Base-by-base conservation (phyloP, 139 green algal genomes). In the Chlorella sp. region DNA sequence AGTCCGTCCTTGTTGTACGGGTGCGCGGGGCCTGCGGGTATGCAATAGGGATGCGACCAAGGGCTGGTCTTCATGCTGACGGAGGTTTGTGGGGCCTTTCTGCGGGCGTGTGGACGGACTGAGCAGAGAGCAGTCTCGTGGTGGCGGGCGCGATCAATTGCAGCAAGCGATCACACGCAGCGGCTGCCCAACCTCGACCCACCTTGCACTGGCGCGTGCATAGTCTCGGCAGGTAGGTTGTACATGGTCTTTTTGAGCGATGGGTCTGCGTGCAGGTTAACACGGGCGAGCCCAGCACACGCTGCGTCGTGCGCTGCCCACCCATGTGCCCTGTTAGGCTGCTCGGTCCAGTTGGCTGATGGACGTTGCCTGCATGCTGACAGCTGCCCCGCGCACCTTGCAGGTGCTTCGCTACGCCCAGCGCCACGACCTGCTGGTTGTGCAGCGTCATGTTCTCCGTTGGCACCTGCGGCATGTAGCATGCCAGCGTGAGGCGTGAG, bases 121-220 rank as follows among this genome's bases (percentile, higher is more conserved):
- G 33, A 35, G 60, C 23, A 31, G 49, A 42, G 5, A 51, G 6
- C 63, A 35, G 3, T 34, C 6, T 51, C 17, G 3, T 27, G 2
- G 3, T 35, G 35, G 49, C 35, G 22, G 27, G 27, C 2, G n/a
- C n/a, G n/a, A n/a, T n/a, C n/a, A n/a, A n/a, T n/a, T n/a, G n/a
- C n/a, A n/a, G n/a, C n/a, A n/a, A n/a, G n/a, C n/a, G 27, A 63
- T 30, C 22, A 31, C 3, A 59, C 27, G 22, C 27, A 32, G 29
- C n/a, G 14, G 26, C 27, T 24, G 32, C 29, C 65, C 2, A 2
- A 66, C 26, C 31, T 34, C 49, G 5, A 59, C 82, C 61, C 50
- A 87, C 85, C 91, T 29, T 86, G 67, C 0, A 93, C 73, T 0
- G 93, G 93, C 6, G 91, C 90, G 70, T 94, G 88, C 84, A 98